Evolutionary conservation across 257 asterid species (phyloP).

Genomic region (Henckelia pumila): DNA sequence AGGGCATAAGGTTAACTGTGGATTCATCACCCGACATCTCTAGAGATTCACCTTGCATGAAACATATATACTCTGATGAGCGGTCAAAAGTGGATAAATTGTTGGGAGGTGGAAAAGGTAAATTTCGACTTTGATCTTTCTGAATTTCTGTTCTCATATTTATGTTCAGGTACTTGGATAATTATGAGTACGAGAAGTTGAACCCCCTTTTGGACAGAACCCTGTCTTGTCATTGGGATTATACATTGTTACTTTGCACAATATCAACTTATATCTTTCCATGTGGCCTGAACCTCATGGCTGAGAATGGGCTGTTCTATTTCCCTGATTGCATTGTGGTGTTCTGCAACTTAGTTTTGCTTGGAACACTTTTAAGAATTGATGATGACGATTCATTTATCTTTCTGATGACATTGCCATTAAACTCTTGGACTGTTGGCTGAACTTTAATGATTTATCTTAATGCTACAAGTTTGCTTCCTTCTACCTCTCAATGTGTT

Average conservation of each 20-base stretch:
- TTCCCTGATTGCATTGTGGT: constrained; percentile 7
- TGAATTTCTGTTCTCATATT: constrained; percentile 9
- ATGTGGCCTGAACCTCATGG: not conserved
- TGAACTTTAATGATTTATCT: no score
- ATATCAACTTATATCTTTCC: not conserved
- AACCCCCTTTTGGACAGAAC: constrained; percentile 14
- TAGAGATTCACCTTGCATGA: constrained; percentile 40
- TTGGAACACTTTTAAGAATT: not conserved
- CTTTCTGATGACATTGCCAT: not conserved
- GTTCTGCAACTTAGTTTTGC: constrained; percentile 16
- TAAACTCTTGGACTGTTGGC: not conserved
- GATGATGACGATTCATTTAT: not conserved
- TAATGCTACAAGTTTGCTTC: no score
- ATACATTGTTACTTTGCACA: no score
- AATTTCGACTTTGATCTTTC: constrained; percentile 18
- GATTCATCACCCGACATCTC: constrained; percentile 56
- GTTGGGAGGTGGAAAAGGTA: constrained; percentile 84
- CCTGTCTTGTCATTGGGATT: no score
- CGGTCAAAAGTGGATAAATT: constrained; percentile 66
- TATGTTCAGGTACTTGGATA: constrained; percentile 16
- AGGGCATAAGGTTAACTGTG: constrained; percentile 55
- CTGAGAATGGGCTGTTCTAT: constrained; percentile 4
- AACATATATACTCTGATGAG: constrained; percentile 40
- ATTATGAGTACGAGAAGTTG: constrained; percentile 17
- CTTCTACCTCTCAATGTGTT: no score